These are phyloP conservation scores for Brettanomyces bruxellensis DNA, from an alignment of 805 yeast species.

Conservation along the genomic window DNA sequence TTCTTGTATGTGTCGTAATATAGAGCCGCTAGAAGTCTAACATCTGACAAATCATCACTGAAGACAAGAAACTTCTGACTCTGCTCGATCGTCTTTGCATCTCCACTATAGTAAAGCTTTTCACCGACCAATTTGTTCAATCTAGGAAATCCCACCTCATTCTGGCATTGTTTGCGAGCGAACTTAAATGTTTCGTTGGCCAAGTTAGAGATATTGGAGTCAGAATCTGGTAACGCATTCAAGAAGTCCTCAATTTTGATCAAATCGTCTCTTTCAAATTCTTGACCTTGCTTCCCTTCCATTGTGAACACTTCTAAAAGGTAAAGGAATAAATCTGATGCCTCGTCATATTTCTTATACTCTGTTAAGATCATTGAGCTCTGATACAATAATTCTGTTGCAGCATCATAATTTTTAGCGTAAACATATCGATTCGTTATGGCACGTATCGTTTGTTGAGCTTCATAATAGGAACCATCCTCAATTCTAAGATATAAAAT, in stretches of 20 bases:
- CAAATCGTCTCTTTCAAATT: constrained; percentile 16
- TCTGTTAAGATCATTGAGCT: constrained; percentile 62
- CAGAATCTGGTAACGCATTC: constrained; percentile 35
- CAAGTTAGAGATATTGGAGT: constrained; percentile 58
- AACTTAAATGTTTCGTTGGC: constrained; percentile 60
- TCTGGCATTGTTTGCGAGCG: constrained; percentile 42
- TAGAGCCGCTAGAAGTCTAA: constrained; percentile 26
- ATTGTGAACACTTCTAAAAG: constrained; percentile 60
- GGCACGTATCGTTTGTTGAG: constrained; percentile 90
- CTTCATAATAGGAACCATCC: constrained; percentile 80
- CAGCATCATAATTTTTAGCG: constrained; percentile 55
- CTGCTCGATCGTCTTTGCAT: constrained; percentile 14
- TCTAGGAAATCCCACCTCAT: constrained; percentile 63
- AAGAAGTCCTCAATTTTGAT: constrained; percentile 34
- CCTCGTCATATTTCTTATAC: constrained; percentile 70
- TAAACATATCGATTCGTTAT: constrained; percentile 79
- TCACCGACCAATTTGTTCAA: constrained; percentile 68
- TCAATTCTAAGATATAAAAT: constrained; percentile 38
- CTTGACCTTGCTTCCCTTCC: constrained; percentile 27
- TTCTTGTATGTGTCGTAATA: constrained; percentile 23
- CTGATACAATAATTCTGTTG: constrained; percentile 63
- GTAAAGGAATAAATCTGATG: constrained; percentile 67
- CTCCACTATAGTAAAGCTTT: constrained; percentile 37
- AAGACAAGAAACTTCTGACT: constrained; percentile 22
- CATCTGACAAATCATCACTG: constrained; percentile 13